A percentile compares a stretch with the other conserved stretches of the same genome.
Conservation (phyloP, 202 grass and related monocot species). For the Thinopyrum obtusiflorum region DNA sequence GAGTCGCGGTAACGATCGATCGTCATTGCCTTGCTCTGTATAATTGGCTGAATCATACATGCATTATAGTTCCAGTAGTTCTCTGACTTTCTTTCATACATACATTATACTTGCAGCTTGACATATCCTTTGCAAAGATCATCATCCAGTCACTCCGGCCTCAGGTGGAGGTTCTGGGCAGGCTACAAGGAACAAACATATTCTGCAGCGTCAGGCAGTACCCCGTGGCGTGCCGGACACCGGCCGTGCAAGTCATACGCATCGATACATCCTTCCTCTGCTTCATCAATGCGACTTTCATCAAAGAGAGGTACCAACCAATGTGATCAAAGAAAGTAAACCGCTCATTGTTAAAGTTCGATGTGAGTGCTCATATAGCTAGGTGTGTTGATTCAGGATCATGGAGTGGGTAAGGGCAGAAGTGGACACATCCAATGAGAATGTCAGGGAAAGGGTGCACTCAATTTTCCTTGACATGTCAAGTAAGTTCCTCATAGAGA, state of each 20-base stretch:
- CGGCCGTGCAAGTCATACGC: constrained; percentile 47
- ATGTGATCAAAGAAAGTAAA: neutral
- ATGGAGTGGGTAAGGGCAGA: constrained; percentile 48
- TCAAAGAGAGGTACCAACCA: constrained; percentile 74
- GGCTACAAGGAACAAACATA: constrained; percentile 72
- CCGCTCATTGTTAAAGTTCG: neutral
- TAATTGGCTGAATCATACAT: neutral
- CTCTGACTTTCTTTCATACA: neutral
- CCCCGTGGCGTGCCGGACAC: constrained; percentile 55
- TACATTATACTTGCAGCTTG: constrained; percentile 45
- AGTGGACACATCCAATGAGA: constrained; percentile 40
- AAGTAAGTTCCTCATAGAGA: constrained; percentile 39
- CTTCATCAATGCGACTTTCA: constrained; percentile 77
- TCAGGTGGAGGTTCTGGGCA: constrained; percentile 73
- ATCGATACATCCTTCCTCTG: constrained; percentile 80
- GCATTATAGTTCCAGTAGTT: neutral
- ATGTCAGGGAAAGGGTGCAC: constrained; percentile 48
- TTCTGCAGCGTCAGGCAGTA: constrained; percentile 83
- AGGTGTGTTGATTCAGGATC: constrained; percentile 50
- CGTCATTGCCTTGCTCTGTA: neutral
- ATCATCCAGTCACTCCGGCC: constrained; percentile 68
- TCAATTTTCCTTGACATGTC: constrained; percentile 84
- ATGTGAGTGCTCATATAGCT: neutral
- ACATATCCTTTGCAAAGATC: constrained; percentile 80
- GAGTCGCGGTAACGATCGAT: constrained; percentile 47